Base-by-base conservation (phyloP, 495 filamentous ascomycete genomes). In the Chaetomium fimeti region DNA sequence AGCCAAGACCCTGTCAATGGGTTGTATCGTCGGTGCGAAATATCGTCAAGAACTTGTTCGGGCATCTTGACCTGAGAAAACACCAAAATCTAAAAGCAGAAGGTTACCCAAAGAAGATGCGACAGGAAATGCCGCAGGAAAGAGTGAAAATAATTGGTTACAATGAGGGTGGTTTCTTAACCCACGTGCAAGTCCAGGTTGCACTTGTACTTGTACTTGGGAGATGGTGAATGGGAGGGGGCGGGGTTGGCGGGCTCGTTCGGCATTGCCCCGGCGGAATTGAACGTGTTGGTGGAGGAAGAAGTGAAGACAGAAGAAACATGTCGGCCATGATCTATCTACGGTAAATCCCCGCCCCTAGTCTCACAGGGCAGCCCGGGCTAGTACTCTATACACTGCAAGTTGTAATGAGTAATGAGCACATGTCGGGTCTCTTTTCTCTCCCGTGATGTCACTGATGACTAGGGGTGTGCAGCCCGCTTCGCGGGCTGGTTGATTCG, bases 11-110 rank as follows among this genome's bases (percentile, higher is more conserved):
- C 92, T 47, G 89, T 87, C 53, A 99, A 79, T 32, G 92, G 92
- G 74, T 99, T 99, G 76, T 88, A 98, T 68, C 94, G 88, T 66
- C 95, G 82, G 74, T 99, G 94, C 36, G 94, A 97, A 71, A 99
- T 97, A 73, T 98, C 93, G 81, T 99, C 85, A 24, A 99, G 89
- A 52, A 99, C 89, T 57, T 81, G 72, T 72, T 83, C 82, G 0
- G 82, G 78, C 83, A 85, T 85, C 18, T 64, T 68, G 48, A 66
- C 22, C 1, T 24, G n/a, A 16, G 11, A 18, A 42, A 52, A 18
- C 3, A 16, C 25, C 15, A 47, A 48, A 51, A 16, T 52, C 5
- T 38, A 11, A 27, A 15, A 38, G n/a, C 36, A 45, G 15, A 29
- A 43, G 29, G 18, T 16, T 16, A 16, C 25, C 28, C 7, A 24